phyloP scores from a whole-genome alignment of 2,329 filamentous ascomycete genomes.

The Juglanconis sp. region DNA sequence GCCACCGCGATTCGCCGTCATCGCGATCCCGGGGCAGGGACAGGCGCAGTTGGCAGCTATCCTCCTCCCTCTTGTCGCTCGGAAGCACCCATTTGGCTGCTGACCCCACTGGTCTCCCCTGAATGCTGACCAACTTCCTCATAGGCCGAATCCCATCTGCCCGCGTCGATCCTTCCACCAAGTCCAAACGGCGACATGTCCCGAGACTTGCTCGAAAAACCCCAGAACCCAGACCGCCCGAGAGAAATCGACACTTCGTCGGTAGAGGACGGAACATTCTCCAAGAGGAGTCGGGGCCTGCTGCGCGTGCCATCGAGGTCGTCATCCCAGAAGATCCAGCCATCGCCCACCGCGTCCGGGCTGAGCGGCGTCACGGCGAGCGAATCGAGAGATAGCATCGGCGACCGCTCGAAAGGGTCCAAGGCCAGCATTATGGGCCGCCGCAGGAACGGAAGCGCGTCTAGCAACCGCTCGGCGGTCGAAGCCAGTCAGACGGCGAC shows the following conservation, averaged over 20 bases:
- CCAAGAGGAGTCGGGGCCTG: conserved; percentile 50
- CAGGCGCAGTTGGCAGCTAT: background rate
- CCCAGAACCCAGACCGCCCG: conserved; percentile 35
- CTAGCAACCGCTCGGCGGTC: conserved; percentile 59
- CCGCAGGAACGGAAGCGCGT: conserved; percentile 64
- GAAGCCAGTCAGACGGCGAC: conserved; percentile 51
- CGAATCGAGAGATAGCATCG: conserved; percentile 60
- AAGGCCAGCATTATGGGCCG: conserved; percentile 61
- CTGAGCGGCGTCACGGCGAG: conserved; percentile 58
- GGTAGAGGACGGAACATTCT: conserved; percentile 38
- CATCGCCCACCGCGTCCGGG: conserved; percentile 57
- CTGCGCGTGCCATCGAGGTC: conserved; percentile 61
- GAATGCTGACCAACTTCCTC: conserved; percentile 14
- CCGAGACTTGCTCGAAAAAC: conserved; percentile 32
- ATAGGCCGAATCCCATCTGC: conserved; percentile 13
- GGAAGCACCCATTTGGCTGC: background rate
- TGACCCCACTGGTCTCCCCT: background rate
- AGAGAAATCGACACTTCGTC: conserved; percentile 41
- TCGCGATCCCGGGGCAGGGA: background rate
- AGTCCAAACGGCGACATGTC: conserved; percentile 26
- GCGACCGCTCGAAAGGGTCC: conserved; percentile 62
- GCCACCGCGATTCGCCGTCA: conserved; percentile 1
- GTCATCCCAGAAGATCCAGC: conserved; percentile 59
- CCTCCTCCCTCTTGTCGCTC: background rate
- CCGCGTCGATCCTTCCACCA: conserved; percentile 13